These are phyloP conservation scores for Colletotrichum sp. DNA, from an alignment of 2,329 filamentous ascomycete species.

Conservation along the genomic window DNA sequence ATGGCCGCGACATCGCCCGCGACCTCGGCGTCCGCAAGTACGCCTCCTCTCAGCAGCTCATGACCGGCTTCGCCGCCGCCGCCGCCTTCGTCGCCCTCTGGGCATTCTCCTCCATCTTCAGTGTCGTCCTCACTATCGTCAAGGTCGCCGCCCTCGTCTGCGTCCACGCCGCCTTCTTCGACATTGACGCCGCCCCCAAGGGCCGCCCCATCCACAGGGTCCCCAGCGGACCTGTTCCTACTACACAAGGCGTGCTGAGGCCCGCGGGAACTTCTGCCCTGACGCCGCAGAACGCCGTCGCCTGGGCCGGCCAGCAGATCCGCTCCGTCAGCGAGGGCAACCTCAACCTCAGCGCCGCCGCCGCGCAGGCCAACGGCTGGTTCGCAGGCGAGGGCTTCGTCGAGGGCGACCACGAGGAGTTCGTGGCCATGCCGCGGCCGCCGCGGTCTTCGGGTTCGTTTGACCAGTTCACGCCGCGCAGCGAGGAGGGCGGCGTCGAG, in stretches of 20 bases:
- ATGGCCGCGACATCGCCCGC: conserved; percentile 17
- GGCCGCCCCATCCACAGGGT: not conserved
- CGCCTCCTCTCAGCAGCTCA: conserved; percentile 11
- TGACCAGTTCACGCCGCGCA: conserved; percentile 4
- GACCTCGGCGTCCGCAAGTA: conserved; percentile 17
- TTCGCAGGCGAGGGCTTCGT: conserved; percentile 4
- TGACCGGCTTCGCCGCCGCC: conserved; percentile 6
- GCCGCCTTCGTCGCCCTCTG: conserved; percentile 11
- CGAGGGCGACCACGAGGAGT: not conserved
- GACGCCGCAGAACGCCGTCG: not conserved
- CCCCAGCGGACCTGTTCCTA: not conserved
- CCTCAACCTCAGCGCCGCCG: not conserved
- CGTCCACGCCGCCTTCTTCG: conserved; percentile 11
- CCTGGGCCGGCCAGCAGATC: not conserved
- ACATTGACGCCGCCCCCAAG: not conserved
- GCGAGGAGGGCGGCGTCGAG: not conserved
- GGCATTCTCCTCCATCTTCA: conserved; percentile 17
- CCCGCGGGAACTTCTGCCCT: conserved; percentile 1
- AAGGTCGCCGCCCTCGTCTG: conserved; percentile 13
- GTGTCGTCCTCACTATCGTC: conserved; percentile 9
- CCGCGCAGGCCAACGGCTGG: not conserved
- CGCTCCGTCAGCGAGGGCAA: conserved; percentile 8
- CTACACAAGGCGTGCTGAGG: not conserved
- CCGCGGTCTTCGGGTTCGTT: not conserved
- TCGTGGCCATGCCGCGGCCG: not conserved